Percentiles rank a stretch among this genome's conserved stretches.
Evolutionary conservation across 257 asterid species (phyloP).

Genomic region (Solanum rostratum): DNA sequence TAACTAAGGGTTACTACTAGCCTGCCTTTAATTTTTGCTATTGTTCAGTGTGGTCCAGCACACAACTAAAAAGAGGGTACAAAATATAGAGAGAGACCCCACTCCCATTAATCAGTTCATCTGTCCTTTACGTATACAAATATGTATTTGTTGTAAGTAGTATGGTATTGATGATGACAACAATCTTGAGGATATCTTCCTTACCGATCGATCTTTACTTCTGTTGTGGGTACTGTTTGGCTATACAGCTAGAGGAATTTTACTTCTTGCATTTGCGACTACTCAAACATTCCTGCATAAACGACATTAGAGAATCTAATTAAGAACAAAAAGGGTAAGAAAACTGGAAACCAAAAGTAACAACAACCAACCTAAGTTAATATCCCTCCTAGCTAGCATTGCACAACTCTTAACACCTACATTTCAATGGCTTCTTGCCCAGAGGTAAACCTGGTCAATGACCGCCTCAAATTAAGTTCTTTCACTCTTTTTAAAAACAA

Average conservation of each 20-base stretch:
- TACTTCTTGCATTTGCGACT: slow-evolving; percentile 11
- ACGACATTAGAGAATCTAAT: slow-evolving; percentile 2
- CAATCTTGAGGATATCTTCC: slow-evolving; percentile 51
- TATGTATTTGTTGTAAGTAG: slow-evolving; percentile 50
- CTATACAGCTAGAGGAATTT: slow-evolving; percentile 14
- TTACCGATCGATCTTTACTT: slow-evolving; percentile 33
- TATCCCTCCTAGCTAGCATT: slow-evolving; percentile 49
- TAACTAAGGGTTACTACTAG: slow-evolving; percentile 1
- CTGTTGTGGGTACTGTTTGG: slow-evolving; percentile 35
- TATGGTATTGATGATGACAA: slow-evolving; percentile 67
- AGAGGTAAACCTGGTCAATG: slow-evolving; percentile 39
- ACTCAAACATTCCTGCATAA: slow-evolving; percentile 63
- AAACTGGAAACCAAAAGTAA: background rate
- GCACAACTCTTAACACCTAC: slow-evolving; percentile 46
- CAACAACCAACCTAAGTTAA: slow-evolving; percentile 33
- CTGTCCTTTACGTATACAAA: slow-evolving; percentile 60
- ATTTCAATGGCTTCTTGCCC: slow-evolving; percentile 77
- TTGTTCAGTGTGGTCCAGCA: slow-evolving; percentile 44
- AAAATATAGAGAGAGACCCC: slow-evolving; percentile 40
- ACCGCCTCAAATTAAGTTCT: background rate
- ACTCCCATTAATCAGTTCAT: slow-evolving; percentile 69
- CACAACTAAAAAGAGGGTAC: slow-evolving; percentile 49
- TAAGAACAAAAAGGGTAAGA: background rate
- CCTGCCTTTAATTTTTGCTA: background rate
- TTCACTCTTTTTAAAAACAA: background rate